Conservation (phyloP, 805 yeast species). For the Metschnikowia cerradonensis region DNA sequence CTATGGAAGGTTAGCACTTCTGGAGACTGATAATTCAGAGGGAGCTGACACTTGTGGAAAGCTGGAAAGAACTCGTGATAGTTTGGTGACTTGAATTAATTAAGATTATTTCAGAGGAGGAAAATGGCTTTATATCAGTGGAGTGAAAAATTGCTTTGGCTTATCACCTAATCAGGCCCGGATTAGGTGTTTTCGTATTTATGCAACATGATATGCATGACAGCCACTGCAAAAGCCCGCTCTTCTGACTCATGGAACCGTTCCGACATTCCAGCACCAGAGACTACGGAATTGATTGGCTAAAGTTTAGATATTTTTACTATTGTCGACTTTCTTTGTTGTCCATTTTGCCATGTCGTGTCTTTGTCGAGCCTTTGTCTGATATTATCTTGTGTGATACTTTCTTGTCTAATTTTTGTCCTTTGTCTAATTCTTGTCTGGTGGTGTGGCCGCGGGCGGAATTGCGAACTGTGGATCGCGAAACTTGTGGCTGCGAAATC, state of each 20-base stretch:
- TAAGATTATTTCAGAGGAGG: background rate
- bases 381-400: too few relatives aligned
- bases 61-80: too few relatives aligned
- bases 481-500: constrained; percentile 9
- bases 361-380: too few relatives aligned
- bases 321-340: background rate
- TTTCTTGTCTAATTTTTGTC: background rate
- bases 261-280: background rate
- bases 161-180: background rate
- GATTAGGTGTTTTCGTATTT: constrained; percentile 1
- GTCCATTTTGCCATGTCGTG: background rate
- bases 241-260: background rate
- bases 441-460: background rate
- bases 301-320: too few relatives aligned
- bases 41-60: too few relatives aligned
- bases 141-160: background rate
- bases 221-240: background rate
- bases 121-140: background rate
- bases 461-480: constrained; percentile 3
- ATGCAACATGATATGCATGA: background rate
- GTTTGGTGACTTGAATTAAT: too few relatives aligned
- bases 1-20: too few relatives aligned
- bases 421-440: background rate
- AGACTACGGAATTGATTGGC: background rate
- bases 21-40: too few relatives aligned